Evolutionary conservation across 2,329 filamentous ascomycete genomes (phyloP), one percentile per base, ranked within the genome.

Genomic region (Aureobasidium lini): DNA sequence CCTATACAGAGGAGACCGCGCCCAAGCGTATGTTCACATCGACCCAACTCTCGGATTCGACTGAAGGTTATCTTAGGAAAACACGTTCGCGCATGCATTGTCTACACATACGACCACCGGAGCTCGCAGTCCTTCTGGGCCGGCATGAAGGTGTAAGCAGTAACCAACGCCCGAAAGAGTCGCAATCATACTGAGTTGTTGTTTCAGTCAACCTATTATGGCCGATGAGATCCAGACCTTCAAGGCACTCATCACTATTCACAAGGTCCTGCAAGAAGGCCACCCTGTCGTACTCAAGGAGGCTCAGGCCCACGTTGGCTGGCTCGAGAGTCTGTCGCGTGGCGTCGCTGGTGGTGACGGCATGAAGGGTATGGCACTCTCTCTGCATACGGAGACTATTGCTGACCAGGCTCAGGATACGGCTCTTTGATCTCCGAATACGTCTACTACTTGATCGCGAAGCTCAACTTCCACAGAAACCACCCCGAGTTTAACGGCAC

Each of bases 101-200:
- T 99, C 47, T 97, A 97, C 75, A 97, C 93, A 61, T 99, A 94
- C 94, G 94, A 99, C 76, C 91, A 99, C 79, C 95, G 95, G 78
- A 95, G 88, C 65, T 95, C 92, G 43, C 82, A 85, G 71, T 90
- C 92, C 71, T 99, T 99, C 75, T 99, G 94, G 94, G 85, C 90
- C 60, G 93, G 92, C 72, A 95, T 99, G 83, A 99, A 99, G 84
- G 92, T 97, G 88, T 95, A 82, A 66, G 87, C 81, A 56, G 39
- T 15, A 11, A 43, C 13, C 67, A 54, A 43, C 46, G 46, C 39
- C 40, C 7, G 15, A 15, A 34, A 44, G 11, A 46, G 32, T 28
- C 18, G 29, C 29, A 42, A 43, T 7, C 32, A 40, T 48, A 56
- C 60, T 64, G 46, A 61, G 56, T 10, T 44, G 16, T 32, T 34